Evolutionary conservation across 495 filamentous ascomycete genomes (phyloP), one percentile per base, ranked within the genome.

Genomic region (Podospora pseudopauciseta): DNA sequence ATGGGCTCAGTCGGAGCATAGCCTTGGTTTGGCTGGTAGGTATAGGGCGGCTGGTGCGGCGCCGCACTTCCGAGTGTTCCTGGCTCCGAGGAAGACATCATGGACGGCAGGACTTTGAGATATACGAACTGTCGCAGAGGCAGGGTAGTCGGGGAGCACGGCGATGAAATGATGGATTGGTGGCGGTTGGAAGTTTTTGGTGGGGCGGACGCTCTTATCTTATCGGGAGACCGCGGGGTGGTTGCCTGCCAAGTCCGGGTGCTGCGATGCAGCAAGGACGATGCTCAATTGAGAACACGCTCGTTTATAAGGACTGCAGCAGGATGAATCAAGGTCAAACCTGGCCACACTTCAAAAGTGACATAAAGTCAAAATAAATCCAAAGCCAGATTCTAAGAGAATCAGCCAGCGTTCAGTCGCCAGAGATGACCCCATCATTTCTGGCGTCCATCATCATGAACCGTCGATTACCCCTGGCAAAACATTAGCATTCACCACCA

Each of bases 41-140:
- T 66, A 62, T 76, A 74, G 3, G 74, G 73, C 2, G 73, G 74
- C 64, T 73, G 68, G 54, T 75, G 77, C 39, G 78, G 74, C 27
- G 63, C 87, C 4, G 58, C 63, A n/a, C 64, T 59, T 3, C 9
- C 39, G 15, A 13, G 39, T 16, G 39, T 13, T 49, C 0, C 39
- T 49, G 7, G 39, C 13, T 49, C 6, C 2, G 39, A 11, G 39
- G 39, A 49, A 5, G 39, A 49, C 39, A 49, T 49, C 39, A 2
- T 49, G 39, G 39, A 49, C 39, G 39, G 39, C 39, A 49, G 13
- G 9, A 2, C 39, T 4, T 7, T 49, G 39, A 16, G 15, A 49
- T 3, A 13, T 3, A 49, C 13, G 39, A 16, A 11, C 39, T 49
- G 9, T 49, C 39, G 13, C 5, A 13, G 39, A 11, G 15, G 39